These are phyloP conservation scores for Coemansia sp. DNA, from an alignment of 192 early-diverging fungal genomes.

Conservation along the genomic window DNA sequence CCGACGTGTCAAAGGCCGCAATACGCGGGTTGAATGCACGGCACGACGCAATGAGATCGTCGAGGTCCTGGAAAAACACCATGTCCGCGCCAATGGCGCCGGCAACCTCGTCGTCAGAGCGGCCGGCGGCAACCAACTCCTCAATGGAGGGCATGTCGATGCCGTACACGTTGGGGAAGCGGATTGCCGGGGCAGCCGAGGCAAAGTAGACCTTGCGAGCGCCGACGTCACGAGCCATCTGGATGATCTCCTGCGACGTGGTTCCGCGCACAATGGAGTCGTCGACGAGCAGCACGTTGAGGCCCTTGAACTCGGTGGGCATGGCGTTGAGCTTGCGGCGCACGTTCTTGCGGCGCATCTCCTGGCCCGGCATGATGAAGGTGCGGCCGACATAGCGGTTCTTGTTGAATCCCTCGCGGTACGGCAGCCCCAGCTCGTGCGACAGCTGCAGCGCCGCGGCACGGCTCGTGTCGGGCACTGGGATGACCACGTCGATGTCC, in stretches of 20 bases:
- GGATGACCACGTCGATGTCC: constrained; percentile 99
- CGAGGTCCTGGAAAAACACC: constrained; percentile 90
- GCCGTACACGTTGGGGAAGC: constrained; percentile 99
- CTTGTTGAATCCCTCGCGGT: constrained; percentile 99
- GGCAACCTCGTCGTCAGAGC: constrained; percentile 83
- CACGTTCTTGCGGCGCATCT: constrained; percentile 84
- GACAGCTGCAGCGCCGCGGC: constrained; percentile 92
- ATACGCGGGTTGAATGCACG: constrained; percentile 83
- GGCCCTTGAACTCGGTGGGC: constrained; percentile 92
- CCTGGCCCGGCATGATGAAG: constrained; percentile 99
- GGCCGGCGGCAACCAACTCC: constrained; percentile 85
- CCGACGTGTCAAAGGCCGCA: constrained; percentile 88
- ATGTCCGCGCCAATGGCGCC: constrained; percentile 88
- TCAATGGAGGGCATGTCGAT: constrained; percentile 97
- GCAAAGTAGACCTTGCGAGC: constrained; percentile 99
- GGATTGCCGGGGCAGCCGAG: constrained; percentile 93
- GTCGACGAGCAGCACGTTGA: constrained; percentile 98
- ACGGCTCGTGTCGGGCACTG: constrained; percentile 96
- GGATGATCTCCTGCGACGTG: constrained; percentile 97
- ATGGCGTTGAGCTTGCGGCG: constrained; percentile 98
- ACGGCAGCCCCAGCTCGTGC: constrained; percentile 82
- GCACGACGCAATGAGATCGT: constrained; percentile 82
- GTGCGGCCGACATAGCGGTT: constrained; percentile 99
- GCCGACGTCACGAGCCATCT: constrained; percentile 98
- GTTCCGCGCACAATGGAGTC: constrained; percentile 99